A percentile compares a stretch with the other conserved stretches of the same genome.
Conservation (phyloP, 345 rosid species). For the Pugionium cornutum region DNA sequence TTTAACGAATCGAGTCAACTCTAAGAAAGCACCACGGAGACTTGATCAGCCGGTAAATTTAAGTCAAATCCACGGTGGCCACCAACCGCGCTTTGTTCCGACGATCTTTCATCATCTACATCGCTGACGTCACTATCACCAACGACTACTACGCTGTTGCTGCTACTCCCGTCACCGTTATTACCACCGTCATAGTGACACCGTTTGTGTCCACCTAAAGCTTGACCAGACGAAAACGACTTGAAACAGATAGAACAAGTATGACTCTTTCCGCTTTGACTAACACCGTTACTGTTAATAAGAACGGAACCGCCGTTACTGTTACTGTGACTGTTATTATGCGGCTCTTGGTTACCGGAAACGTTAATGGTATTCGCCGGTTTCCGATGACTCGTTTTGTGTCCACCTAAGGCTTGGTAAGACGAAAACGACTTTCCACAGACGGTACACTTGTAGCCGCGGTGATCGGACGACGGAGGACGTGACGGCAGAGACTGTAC, state of each 20-base stretch:
- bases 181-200: slow-evolving; percentile 66
- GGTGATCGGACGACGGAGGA: slow-evolving; percentile 33
- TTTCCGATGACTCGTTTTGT: slow-evolving; percentile 91
- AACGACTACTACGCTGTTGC: slow-evolving; percentile 31
- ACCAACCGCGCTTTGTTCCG: slow-evolving; percentile 30
- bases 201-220: slow-evolving; percentile 77
- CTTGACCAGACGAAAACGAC: slow-evolving; percentile 74
- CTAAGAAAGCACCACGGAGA: slow-evolving; percentile 25
- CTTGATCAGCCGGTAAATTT: slow-evolving; percentile 59
- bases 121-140: slow-evolving; percentile 34
- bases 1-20: slow-evolving; percentile 29
- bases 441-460: slow-evolving; percentile 66
- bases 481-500: slow-evolving; percentile 19
- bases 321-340: slow-evolving; percentile 34
- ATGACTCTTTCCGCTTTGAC: slow-evolving; percentile 47
- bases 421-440: slow-evolving; percentile 74
- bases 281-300: slow-evolving; percentile 26
- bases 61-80: slow-evolving; percentile 61
- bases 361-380: slow-evolving; percentile 21
- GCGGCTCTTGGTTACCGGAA: slow-evolving; percentile 38
- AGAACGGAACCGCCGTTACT: slow-evolving; percentile 25
- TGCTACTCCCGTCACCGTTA: slow-evolving; percentile 25
- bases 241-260: slow-evolving; percentile 69
- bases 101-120: slow-evolving; percentile 36
- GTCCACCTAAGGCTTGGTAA: slow-evolving; percentile 93